phyloP scores from a whole-genome alignment of 495 filamentous ascomycete genomes.

The Jackrogersella multiformis region DNA sequence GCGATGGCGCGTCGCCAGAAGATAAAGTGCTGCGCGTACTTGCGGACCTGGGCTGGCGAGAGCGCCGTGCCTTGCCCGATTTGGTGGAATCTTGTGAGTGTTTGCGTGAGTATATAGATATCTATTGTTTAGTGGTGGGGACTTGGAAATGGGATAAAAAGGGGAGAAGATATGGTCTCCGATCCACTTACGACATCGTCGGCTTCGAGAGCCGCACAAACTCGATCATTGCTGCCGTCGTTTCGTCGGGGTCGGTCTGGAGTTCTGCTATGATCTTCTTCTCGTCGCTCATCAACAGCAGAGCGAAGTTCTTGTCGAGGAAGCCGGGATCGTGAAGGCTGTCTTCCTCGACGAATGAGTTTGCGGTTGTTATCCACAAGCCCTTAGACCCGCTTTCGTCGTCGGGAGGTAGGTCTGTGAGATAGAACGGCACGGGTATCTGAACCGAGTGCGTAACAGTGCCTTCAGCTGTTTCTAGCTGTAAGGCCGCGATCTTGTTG shows the following conservation, averaged over 20 bases:
- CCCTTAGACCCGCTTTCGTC: slow-evolving; percentile 71
- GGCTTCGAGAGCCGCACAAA: slow-evolving; percentile 87
- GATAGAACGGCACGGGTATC: slow-evolving; percentile 81
- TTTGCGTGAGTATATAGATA: slow-evolving; percentile 4
- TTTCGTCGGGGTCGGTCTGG: slow-evolving; percentile 75
- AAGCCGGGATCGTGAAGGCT: slow-evolving; percentile 66
- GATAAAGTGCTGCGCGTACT: slow-evolving; percentile 88
- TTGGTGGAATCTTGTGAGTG: slow-evolving; percentile 68
- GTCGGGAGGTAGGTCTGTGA: slow-evolving; percentile 73
- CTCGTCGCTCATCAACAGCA: slow-evolving; percentile 85
- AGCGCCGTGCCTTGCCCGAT: slow-evolving; percentile 78
- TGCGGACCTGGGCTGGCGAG: slow-evolving; percentile 78
- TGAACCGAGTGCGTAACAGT: slow-evolving; percentile 77
- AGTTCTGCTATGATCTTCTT: slow-evolving; percentile 84
- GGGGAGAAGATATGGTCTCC: background rate
- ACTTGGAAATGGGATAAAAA: background rate
- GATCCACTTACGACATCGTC: slow-evolving; percentile 70
- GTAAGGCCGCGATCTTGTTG: slow-evolving; percentile 76
- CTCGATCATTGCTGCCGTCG: slow-evolving; percentile 76
- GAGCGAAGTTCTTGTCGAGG: slow-evolving; percentile 83
- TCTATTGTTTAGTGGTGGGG: background rate
- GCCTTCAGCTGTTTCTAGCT: slow-evolving; percentile 58
- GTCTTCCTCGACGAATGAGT: slow-evolving; percentile 75
- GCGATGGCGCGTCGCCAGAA: slow-evolving; percentile 93
- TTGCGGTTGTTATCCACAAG: slow-evolving; percentile 85